phyloP scores from a whole-genome alignment of 1,139 yeast species.

The Yamadazyma siamensis region DNA sequence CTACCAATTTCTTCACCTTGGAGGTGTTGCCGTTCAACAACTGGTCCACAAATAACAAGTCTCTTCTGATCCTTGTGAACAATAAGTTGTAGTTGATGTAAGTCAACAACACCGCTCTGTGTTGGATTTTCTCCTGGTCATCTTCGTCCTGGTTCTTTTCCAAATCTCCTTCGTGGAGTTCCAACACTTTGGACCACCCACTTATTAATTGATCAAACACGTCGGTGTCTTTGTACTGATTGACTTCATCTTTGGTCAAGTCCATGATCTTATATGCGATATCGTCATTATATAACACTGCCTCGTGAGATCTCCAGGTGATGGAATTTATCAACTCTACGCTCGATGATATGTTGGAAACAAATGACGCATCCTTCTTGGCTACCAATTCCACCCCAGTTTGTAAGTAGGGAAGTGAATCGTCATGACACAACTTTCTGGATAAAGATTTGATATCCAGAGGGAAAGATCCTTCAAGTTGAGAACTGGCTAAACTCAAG shows the following conservation, averaged over 20 bases:
- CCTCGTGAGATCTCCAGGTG: conserved; percentile 74
- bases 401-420: conserved; percentile 30
- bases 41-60: conserved; percentile 46
- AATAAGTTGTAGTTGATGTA: conserved; percentile 68
- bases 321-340: conserved; percentile 35
- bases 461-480: conserved; percentile 21
- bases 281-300: conserved; percentile 67
- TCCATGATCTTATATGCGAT: conserved; percentile 58
- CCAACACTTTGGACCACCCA: conserved; percentile 38
- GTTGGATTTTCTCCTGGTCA: conserved; percentile 57
- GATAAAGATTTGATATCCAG: conserved; percentile 48
- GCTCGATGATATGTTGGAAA: conserved; percentile 30
- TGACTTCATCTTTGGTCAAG: conserved; percentile 30
- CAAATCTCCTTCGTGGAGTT: conserved; percentile 49
- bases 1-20: conserved; percentile 23
- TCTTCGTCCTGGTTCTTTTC: conserved; percentile 42
- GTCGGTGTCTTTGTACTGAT: conserved; percentile 19
- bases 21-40: conserved; percentile 8
- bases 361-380: conserved; percentile 38
- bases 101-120: conserved; percentile 71
- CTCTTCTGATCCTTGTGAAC: conserved; percentile 70
- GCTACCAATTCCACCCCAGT: conserved; percentile 37
- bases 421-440: conserved; percentile 35
- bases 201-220: conserved; percentile 31
- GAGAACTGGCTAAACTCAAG: conserved; percentile 54